A percentile compares a stretch with the other conserved stretches of the same genome.
phyloP scores from a whole-genome alignment of 2,329 filamentous ascomycete species.

The Cercospora beticola region DNA sequence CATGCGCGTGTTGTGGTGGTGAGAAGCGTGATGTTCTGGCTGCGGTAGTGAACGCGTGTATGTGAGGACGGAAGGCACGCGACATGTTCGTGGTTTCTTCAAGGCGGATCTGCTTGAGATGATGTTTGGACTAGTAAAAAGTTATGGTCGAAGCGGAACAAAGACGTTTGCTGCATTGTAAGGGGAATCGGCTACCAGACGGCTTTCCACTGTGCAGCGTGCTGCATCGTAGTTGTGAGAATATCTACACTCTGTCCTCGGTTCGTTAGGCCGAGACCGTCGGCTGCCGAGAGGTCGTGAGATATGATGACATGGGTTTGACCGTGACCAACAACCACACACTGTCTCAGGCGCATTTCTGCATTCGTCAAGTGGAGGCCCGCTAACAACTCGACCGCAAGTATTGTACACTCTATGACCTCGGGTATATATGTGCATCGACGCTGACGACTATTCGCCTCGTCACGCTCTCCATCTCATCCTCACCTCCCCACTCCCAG shows the following conservation, averaged over 20 bases:
- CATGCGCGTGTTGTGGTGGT: conserved; percentile 35
- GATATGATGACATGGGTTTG: neutral
- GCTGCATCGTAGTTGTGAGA: conserved; percentile 15
- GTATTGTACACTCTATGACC: conserved; percentile 2
- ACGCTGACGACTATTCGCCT: neutral
- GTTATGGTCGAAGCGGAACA: neutral
- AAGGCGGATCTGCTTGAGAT: neutral
- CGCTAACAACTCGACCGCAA: neutral
- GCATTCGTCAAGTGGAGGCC: neutral
- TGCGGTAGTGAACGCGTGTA: neutral
- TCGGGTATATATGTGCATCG: conserved; percentile 3
- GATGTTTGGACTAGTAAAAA: neutral
- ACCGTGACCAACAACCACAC: neutral
- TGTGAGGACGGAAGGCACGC: conserved; percentile 6
- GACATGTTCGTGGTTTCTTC: conserved; percentile 7
- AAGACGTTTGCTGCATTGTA: neutral
- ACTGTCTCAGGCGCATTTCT: neutral
- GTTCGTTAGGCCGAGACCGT: conserved; percentile 5
- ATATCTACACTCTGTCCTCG: conserved; percentile 10
- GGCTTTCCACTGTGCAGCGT: conserved; percentile 5
- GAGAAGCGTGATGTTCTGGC: neutral
- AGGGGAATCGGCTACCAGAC: neutral
- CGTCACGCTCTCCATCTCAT: neutral
- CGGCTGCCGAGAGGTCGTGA: neutral
- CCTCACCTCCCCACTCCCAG: neutral